Evolutionary conservation across 2,329 filamentous ascomycete genomes (phyloP).

Genomic region (Apiospora hydei): DNA sequence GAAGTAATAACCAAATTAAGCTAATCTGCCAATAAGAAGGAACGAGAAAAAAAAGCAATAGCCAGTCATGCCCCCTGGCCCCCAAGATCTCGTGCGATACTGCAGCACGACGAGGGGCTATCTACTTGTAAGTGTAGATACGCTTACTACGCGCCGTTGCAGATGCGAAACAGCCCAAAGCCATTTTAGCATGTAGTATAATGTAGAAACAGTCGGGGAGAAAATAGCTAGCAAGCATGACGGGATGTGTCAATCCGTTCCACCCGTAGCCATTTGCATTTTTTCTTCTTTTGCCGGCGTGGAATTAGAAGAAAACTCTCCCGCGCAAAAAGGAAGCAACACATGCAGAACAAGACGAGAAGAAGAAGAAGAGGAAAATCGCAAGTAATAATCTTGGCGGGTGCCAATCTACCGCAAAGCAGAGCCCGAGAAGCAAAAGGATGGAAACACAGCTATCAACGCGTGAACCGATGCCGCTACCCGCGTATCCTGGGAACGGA

Average conservation of each 20-base stretch:
- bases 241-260: background rate
- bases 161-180: background rate
- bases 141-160: constrained; percentile 6
- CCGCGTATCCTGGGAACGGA: background rate
- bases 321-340: background rate
- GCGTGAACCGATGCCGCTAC: background rate
- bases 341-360: background rate
- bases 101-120: background rate
- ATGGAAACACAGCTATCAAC: background rate
- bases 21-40: no score
- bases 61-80: background rate
- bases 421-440: background rate
- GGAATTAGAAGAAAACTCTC: background rate
- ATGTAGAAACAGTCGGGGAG: background rate
- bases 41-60: background rate
- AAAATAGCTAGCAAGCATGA: background rate
- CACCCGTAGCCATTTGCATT: background rate
- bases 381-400: no score
- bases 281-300: background rate
- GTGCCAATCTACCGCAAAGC: background rate
- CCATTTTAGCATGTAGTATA: background rate
- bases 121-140: background rate
- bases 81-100: background rate
- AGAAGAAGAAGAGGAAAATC: background rate
- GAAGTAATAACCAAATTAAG: background rate